Evolutionary conservation across 2,329 filamentous ascomycete genomes (phyloP).

Genomic region (Trichoderma oligosporum): DNA sequence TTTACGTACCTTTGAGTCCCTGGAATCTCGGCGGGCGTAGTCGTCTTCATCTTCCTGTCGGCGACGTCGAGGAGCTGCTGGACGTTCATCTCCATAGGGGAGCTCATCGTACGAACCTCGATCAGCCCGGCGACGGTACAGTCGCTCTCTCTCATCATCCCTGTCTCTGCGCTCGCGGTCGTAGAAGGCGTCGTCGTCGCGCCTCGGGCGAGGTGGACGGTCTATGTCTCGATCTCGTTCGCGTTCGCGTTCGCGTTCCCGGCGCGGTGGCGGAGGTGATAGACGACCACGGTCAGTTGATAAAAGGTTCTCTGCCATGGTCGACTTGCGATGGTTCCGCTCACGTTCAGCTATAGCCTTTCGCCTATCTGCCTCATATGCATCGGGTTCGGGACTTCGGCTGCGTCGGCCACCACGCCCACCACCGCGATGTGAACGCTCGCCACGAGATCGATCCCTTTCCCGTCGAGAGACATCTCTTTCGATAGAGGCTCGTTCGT

Average conservation of each 20-base stretch:
- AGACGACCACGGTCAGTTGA: constrained; percentile 48
- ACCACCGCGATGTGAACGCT: constrained; percentile 59
- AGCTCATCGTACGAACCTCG: constrained; percentile 80
- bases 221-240: constrained; percentile 46
- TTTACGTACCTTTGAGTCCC: constrained; percentile 60
- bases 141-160: constrained; percentile 84
- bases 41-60: constrained; percentile 75
- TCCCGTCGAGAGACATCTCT: constrained; percentile 58
- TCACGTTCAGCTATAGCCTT: constrained; percentile 93
- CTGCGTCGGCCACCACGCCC: constrained; percentile 61
- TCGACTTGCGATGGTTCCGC: constrained; percentile 81
- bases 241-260: constrained; percentile 43
- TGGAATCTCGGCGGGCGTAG: constrained; percentile 59
- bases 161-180: constrained; percentile 83
- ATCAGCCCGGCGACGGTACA: constrained; percentile 76
- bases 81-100: constrained; percentile 77
- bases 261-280: constrained; percentile 40
- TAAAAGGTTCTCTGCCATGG: constrained; percentile 61
- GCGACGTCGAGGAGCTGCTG: constrained; percentile 66
- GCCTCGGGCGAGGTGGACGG: constrained; percentile 51
- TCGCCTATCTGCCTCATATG: constrained; percentile 91
- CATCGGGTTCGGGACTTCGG: constrained; percentile 85
- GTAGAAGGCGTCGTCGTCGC: constrained; percentile 66
- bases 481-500: constrained; percentile 53
- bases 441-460: constrained; percentile 55